Percentiles rank a stretch among this genome's conserved stretches.
These are phyloP conservation scores for Penicillium arizonense DNA, from an alignment of 495 filamentous ascomycete genomes.

Conservation along the genomic window DNA sequence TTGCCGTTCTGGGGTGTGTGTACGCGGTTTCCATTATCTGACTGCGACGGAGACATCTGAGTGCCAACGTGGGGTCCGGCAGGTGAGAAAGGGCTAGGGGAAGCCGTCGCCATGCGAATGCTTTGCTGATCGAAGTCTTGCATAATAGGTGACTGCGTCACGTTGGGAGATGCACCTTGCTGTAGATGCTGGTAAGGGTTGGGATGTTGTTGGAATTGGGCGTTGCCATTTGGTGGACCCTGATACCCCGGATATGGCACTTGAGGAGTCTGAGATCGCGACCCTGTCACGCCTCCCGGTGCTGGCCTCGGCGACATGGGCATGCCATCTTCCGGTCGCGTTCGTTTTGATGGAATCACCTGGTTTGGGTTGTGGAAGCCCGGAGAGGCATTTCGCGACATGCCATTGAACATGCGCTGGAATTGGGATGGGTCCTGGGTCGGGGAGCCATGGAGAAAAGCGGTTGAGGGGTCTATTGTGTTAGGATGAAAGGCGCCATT, in stretches of 20 bases:
- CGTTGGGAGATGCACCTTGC: constrained; percentile 74
- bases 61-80: constrained; percentile 69
- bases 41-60: constrained; percentile 75
- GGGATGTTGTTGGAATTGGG: constrained; percentile 53
- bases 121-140: constrained; percentile 66
- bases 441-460: constrained; percentile 50
- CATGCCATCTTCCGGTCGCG: constrained; percentile 81
- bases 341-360: constrained; percentile 84
- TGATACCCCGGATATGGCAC: constrained; percentile 62
- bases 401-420: constrained; percentile 80
- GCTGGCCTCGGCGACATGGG: constrained; percentile 78
- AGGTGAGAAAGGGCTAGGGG: constrained; percentile 87
- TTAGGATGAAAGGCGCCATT: constrained; percentile 69
- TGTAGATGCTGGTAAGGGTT: constrained; percentile 81
- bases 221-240: constrained; percentile 54
- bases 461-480: constrained; percentile 54
- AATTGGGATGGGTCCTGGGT: constrained; percentile 59
- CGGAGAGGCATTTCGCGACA: constrained; percentile 75
- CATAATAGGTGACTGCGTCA: constrained; percentile 87
- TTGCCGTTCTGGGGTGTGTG: constrained; percentile 72
- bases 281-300: constrained; percentile 70
- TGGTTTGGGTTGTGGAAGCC: constrained; percentile 73
- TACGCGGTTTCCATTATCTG: constrained; percentile 70
- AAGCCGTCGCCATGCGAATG: constrained; percentile 83
- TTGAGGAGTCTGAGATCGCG: constrained; percentile 91